Evolutionary conservation across 768 basidiomycete species (phyloP), one percentile per base, ranked within the genome.

Genomic region (Punctularia strigosozonata): DNA sequence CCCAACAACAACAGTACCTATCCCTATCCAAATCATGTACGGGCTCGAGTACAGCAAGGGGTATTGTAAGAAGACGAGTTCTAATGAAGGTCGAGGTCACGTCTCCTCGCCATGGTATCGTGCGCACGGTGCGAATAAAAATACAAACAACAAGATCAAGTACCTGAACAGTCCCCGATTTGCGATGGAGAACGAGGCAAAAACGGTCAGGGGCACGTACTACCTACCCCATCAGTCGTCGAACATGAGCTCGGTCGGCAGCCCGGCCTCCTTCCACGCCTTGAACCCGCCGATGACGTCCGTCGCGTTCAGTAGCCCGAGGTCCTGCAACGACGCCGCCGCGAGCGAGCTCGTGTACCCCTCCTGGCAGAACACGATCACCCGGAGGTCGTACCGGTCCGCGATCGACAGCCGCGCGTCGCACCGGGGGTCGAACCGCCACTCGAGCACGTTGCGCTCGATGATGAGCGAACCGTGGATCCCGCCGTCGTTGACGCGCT

Each of bases 361-460:
- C 36, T 83, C 81, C 51, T 80, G 73, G 54, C 80, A 82, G 47
- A 86, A 75, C 7, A 88, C 57, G 44, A 88, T 81, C 22, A 84
- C 66, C 33, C 80, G 59, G 26, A 86, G 51, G 59, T 87, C 85
- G 47, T 81, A 87, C 39, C 82, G 62, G 57, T 83, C 77, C 18
- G 74, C 84, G 45, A 86, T 75, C 1, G 70, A 58, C 38, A 87
- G 57, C 24, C 77, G 64, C 10, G 69, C 62, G 5, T 68, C 62
- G 19, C 61, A 66, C 40, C 80, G 65, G 4, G 84, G 85, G 56
- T 88, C 84, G 46, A 88, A 77, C 18, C 74, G 69, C 81, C 82
- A 85, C 54, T 88, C 85, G 38, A 88, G 65, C 4, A 76, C 70
- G 50, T 82, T 86, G 18, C 84, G 68, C 49, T 86, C 84, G 41